Evolutionary conservation across 495 filamentous ascomycete genomes (phyloP), one percentile per base, ranked within the genome.

Genomic region (Hypoxylon perforatum): DNA sequence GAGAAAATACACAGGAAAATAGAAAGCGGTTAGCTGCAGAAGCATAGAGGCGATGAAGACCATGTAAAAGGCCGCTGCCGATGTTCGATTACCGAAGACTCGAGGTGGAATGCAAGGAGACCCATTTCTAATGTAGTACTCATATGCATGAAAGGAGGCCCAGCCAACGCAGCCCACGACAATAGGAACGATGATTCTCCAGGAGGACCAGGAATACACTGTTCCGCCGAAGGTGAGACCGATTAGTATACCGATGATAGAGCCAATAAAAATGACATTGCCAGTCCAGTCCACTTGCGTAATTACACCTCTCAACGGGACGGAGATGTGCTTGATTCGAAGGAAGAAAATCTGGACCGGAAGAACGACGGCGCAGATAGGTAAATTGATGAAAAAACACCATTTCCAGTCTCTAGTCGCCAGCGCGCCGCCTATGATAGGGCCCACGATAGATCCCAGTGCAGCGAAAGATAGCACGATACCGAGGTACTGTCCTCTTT

Each of bases 371-470:
- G 80, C 90, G 41, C 92, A 91, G 50, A 94, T 79, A 1, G 90
- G 90, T 4, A 92, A 74, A 65, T 92, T 92, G 77, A 92, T 91
- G 72, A 87, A 92, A 74, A 94, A 93, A 63, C 90, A 93, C 91
- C 91, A 94, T 61, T 92, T 77, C 92, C 92, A 95, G 0, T 85
- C 83, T 0, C 75, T 75, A 41, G 75, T 80, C 9, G 83, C 86
- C 59, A 88, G 86, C 7, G 75, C 81, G 39, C 86, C 86, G 8
- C 86, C 86, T 35, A 87, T 73, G 44, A 94, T 78, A 6, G 91
- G 91, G 11, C 91, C 91, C 42, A 88, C 84, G 18, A 92, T 89
- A 65, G 83, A 88, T 0, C 92, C 89, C 47, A 96, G 57, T 17
- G 69, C 67, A 56, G 72, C 70, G 30, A 77, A 69, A 10, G 75